phyloP scores from a whole-genome alignment of 2,329 filamentous ascomycete species.

The Talaromyces sp. region DNA sequence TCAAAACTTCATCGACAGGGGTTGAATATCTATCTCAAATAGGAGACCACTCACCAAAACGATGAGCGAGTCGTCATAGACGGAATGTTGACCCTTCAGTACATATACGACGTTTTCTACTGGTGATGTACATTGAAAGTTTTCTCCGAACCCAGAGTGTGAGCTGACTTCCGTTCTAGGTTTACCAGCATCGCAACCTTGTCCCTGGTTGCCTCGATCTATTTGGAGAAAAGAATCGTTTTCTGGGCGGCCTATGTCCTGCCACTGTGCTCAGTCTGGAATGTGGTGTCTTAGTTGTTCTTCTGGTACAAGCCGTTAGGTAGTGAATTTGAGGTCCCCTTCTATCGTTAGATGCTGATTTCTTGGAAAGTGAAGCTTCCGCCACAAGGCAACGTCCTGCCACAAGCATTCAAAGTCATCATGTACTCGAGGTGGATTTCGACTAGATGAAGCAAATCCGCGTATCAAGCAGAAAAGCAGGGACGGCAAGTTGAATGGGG shows the following conservation, averaged over 20 bases:
- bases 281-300: constrained; percentile 20
- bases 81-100: constrained; percentile 36
- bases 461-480: neutral
- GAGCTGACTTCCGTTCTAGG: constrained; percentile 14
- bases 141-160: neutral
- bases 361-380: constrained; percentile 12
- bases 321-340: too few species aligned
- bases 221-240: constrained; percentile 24
- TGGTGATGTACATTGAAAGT: constrained; percentile 28
- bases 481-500: constrained; percentile 19
- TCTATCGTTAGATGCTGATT: too few species aligned
- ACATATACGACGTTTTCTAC: constrained; percentile 42
- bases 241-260: constrained; percentile 26
- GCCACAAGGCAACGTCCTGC: constrained; percentile 21
- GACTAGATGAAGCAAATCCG: constrained; percentile 21
- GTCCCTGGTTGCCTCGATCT: constrained; percentile 21
- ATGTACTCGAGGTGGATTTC: constrained; percentile 17
- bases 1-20: too few species aligned
- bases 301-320: constrained; percentile 15
- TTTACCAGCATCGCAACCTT: constrained; percentile 23
- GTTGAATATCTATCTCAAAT: too few species aligned
- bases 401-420: constrained; percentile 17
- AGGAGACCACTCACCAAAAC: too few species aligned
- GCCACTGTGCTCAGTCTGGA: constrained; percentile 22
- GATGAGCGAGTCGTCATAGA: constrained; percentile 38